Conservation (phyloP, 495 filamentous ascomycete genomes). For the Penicillium pancosmium region DNA sequence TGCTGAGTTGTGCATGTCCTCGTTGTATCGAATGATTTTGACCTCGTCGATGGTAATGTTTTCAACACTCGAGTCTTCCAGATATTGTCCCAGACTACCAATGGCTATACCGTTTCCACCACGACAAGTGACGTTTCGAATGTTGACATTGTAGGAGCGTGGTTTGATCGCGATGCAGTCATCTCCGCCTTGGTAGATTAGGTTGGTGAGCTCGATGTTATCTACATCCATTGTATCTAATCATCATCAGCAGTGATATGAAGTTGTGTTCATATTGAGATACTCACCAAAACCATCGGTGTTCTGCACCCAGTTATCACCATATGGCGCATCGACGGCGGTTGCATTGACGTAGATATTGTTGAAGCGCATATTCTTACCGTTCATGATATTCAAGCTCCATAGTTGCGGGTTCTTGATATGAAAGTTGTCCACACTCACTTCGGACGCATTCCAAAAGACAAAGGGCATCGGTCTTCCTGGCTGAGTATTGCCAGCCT, state of each 20-base stretch:
- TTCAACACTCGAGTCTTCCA: conserved; percentile 54
- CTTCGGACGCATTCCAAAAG: conserved; percentile 60
- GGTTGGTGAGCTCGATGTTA: conserved; percentile 54
- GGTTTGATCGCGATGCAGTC: conserved; percentile 63
- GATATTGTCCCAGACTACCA: conserved; percentile 59
- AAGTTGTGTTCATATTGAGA: not conserved
- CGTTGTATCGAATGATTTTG: conserved; percentile 47
- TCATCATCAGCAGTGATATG: not conserved
- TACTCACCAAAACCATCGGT: conserved; percentile 55
- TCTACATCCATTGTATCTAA: conserved; percentile 58
- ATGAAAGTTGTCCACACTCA: conserved; percentile 55
- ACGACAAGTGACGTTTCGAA: conserved; percentile 55
- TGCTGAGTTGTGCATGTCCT: conserved; percentile 52
- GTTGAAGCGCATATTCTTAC: conserved; percentile 55
- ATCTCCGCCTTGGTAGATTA: conserved; percentile 62
- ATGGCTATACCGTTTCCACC: conserved; percentile 61
- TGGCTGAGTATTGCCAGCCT: conserved; percentile 45
- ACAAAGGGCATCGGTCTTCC: conserved; percentile 64
- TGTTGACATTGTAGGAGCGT: conserved; percentile 53
- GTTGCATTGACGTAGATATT: conserved; percentile 56
- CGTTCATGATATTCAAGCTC: conserved; percentile 62
- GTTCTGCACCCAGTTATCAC: conserved; percentile 61
- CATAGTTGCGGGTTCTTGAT: conserved; percentile 57
- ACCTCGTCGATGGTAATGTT: conserved; percentile 52
- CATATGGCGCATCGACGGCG: conserved; percentile 51